These are phyloP conservation scores for Acer negundo DNA, from an alignment of 345 rosid genomes.

Conservation along the genomic window DNA sequence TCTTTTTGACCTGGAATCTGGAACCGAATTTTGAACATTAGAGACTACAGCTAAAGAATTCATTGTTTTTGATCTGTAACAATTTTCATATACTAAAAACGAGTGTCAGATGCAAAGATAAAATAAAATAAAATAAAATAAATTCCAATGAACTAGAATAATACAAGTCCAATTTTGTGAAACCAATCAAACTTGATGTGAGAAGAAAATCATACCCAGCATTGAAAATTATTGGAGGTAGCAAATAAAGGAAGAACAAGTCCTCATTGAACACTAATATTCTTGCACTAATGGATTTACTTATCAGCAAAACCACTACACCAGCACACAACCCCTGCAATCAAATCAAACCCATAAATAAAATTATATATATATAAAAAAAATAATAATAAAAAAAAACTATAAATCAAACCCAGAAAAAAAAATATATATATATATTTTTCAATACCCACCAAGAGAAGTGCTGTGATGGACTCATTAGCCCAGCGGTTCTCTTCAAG, in stretches of 20 bases:
- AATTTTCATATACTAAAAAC: background rate
- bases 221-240: slow-evolving; percentile 78
- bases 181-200: background rate
- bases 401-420: background rate
- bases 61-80: background rate
- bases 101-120: background rate
- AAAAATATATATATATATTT: too few relatives aligned
- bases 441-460: slow-evolving; percentile 45
- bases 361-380: too few relatives aligned
- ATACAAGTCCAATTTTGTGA: too few relatives aligned
- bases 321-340: slow-evolving; percentile 65
- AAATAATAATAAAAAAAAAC: background rate
- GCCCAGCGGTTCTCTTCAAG: slow-evolving; percentile 78
- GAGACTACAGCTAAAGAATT: background rate
- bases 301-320: slow-evolving; percentile 51
- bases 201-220: slow-evolving; percentile 56
- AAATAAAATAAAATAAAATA: background rate
- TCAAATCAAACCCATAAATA: background rate
- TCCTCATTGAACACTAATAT: slow-evolving; percentile 57
- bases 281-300: slow-evolving; percentile 34
- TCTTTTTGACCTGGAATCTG: slow-evolving; percentile 86
- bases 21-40: slow-evolving; percentile 23
- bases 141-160: too few relatives aligned
- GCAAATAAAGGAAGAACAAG: slow-evolving; percentile 75
- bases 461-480: slow-evolving; percentile 69